A percentile compares a stretch with the other conserved stretches of the same genome.
Evolutionary conservation across 805 yeast genomes (phyloP).

Genomic region (Barnettozyma salicaria): DNA sequence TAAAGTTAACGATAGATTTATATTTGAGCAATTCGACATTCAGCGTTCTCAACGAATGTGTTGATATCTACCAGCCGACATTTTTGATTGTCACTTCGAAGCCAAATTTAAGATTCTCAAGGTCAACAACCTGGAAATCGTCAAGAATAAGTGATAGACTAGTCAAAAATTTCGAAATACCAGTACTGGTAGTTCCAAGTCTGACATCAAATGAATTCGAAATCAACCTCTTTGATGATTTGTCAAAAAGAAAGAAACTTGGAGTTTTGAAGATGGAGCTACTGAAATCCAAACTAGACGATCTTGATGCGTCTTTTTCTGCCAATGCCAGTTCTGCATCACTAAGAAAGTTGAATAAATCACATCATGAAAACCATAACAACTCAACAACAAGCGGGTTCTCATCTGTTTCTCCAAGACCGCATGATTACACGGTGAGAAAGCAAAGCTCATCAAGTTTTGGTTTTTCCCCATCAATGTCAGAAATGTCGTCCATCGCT

Average conservation of each 20-base stretch:
- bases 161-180: conserved; percentile 52
- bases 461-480: conserved; percentile 5
- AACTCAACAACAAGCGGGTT: background rate
- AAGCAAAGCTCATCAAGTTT: too few species aligned
- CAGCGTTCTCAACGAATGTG: conserved; percentile 51
- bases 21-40: conserved; percentile 49
- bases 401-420: background rate
- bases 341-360: conserved; percentile 5
- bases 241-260: conserved; percentile 19
- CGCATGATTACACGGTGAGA: too few species aligned
- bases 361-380: background rate
- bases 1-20: conserved; percentile 51
- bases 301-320: conserved; percentile 9
- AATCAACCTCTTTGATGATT: conserved; percentile 31
- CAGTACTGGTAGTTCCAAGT: conserved; percentile 63
- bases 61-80: conserved; percentile 55
- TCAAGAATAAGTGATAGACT: conserved; percentile 59
- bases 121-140: conserved; percentile 54
- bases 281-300: conserved; percentile 11
- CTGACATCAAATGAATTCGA: conserved; percentile 51
- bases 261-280: background rate
- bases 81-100: conserved; percentile 52
- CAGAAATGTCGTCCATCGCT: background rate
- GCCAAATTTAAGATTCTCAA: conserved; percentile 36
- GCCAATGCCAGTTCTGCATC: conserved; percentile 12